Base-by-base conservation (phyloP, 2,329 filamentous ascomycete genomes). In the Fusarium acutatum region DNA sequence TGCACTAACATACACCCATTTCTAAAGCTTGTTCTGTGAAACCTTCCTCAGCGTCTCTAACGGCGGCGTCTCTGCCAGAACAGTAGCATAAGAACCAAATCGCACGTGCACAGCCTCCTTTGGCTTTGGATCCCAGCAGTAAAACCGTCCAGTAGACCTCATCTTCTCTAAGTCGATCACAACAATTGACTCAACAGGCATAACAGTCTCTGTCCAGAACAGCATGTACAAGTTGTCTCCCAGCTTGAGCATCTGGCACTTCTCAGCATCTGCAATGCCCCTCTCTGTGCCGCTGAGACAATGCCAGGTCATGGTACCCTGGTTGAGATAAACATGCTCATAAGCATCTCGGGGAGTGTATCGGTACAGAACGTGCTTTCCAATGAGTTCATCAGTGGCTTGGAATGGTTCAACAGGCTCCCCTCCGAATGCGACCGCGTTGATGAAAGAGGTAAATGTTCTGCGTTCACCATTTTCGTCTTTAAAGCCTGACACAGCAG, bases 131-230 rank as follows among this genome's bases (percentile, higher is more conserved):
- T 73, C 70, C 70, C 71, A 73, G 6, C 71, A 73, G 14, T 67
- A 73, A 13, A 73, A 73, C 0, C 69, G 50, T 5, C 66, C 66
- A 1, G 69, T 67, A 2, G 71, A 73, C 7, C 69, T 62, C 66
- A 73, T 73, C 12, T 63, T 26, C 34, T 70, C 66, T 49, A 73
- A 28, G 34, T 73, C 71, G 4, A 73, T 30, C 9, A 70, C 61
- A 6, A 73, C 58, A 13, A 73, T 38, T 0, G 64, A 62, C 28
- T 73, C 71, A 6, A 73, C 71, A 3, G 71, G 71, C 71, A 73
- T 69, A 18, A 73, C 24, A 0, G 69, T 73, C 34, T 73, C 71
- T 0, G 69, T 73, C 71, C 71, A 73, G 24, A 73, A 73, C 24
- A 73, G 49, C 2, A 73, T 56, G 20, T 64, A 73, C n/a, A 73